A percentile compares a stretch with the other conserved stretches of the same genome.
Evolutionary conservation across 148 eudicot species (phyloP).

Genomic region (Hydrangea macrophylla): DNA sequence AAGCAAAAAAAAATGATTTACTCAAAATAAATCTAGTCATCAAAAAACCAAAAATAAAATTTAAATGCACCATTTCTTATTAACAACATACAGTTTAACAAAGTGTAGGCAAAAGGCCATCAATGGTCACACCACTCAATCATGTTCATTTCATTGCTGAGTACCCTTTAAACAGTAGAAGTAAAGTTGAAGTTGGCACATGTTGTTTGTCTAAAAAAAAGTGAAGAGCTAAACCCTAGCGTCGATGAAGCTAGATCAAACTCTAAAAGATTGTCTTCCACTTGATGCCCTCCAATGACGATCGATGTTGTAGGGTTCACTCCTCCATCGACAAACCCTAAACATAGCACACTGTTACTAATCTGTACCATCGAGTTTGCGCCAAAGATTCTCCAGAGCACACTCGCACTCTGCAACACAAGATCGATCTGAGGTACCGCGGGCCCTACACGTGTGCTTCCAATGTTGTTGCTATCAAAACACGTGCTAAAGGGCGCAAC

Average conservation of each 20-base stretch:
- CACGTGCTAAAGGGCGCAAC: constrained; percentile 41
- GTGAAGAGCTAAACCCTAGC: constrained; percentile 43
- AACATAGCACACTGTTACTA: constrained; percentile 21
- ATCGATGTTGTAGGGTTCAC: constrained; percentile 19
- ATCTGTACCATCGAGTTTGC: constrained; percentile 48
- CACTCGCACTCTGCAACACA: constrained; percentile 32
- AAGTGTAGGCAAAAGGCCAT: background rate
- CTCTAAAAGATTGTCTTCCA: constrained; percentile 48
- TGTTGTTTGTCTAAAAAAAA: constrained; percentile 21
- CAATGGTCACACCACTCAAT: too few relatives aligned
- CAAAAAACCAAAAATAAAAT: too few relatives aligned
- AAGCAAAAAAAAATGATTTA: too few relatives aligned
- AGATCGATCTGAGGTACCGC: constrained; percentile 41
- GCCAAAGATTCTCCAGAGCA: constrained; percentile 40
- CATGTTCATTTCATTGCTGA: too few relatives aligned
- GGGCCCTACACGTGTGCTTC: constrained; percentile 20
- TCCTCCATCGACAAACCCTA: constrained; percentile 57
- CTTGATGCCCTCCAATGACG: constrained; percentile 45
- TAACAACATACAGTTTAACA: constrained; percentile 20
- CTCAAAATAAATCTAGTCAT: too few relatives aligned
- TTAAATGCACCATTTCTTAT: constrained; percentile 18
- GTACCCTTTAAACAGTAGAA: constrained; percentile 4
- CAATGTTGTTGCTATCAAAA: constrained; percentile 13
- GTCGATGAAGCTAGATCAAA: constrained; percentile 33
- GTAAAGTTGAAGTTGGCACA: constrained; percentile 48